A percentile compares a stretch with the other conserved stretches of the same genome.
Conservation (phyloP, 164 flowering plant genomes). For the Kingdonia uniflora region DNA sequence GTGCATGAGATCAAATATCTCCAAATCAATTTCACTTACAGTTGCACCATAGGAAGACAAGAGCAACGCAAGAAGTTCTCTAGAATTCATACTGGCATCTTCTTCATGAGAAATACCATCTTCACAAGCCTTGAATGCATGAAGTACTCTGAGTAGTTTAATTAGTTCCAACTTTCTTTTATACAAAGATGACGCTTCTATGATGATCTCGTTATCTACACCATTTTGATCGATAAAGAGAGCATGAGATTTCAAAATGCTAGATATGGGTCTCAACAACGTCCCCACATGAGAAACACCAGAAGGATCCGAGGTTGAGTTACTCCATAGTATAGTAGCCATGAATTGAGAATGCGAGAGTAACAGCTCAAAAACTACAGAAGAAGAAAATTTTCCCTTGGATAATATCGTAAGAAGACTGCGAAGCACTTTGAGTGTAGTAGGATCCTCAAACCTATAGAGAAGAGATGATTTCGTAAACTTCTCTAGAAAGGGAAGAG, state of each 20-base stretch:
- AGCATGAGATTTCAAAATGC: conserved; percentile 43
- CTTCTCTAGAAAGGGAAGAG: conserved; percentile 50
- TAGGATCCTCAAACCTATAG: conserved; percentile 71
- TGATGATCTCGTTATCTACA: conserved; percentile 10
- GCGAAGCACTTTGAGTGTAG: conserved; percentile 45
- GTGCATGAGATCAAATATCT: conserved; percentile 48
- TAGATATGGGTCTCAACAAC: conserved; percentile 47
- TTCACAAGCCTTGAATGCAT: conserved; percentile 20
- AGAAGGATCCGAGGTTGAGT: conserved; percentile 19
- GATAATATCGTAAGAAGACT: conserved; percentile 27
- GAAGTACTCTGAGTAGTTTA: conserved; percentile 56
- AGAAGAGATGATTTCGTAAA: conserved; percentile 46
- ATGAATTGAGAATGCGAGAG: conserved; percentile 79
- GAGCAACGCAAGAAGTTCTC: conserved; percentile 54
- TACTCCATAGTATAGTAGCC: conserved; percentile 31
- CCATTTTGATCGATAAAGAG: conserved; percentile 16
- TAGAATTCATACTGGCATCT: conserved; percentile 37
- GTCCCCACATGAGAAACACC: conserved; percentile 27
- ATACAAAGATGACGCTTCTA: conserved; percentile 11
- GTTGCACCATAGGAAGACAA: conserved; percentile 80
- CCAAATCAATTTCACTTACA: conserved; percentile 58
- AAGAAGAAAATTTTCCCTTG: conserved; percentile 32
- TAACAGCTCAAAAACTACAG: conserved; percentile 41
- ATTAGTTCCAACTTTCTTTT: conserved; percentile 50
- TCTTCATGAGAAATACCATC: conserved; percentile 19